Evolutionary conservation across 345 rosid species (phyloP).

Genomic region (Mangifera indica): DNA sequence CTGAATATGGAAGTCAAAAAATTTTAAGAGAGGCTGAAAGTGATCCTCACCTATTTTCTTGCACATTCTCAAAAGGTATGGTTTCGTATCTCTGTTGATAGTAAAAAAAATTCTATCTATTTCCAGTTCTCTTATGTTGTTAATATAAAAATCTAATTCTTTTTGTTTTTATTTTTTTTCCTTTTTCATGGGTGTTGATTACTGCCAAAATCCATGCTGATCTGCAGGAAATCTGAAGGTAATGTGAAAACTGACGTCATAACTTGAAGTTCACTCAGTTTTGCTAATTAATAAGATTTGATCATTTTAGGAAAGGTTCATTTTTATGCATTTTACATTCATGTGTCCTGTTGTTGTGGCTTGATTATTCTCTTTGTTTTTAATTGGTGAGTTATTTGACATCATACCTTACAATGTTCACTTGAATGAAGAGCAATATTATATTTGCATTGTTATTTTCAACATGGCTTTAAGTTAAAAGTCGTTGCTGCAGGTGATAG

Average conservation of each 20-base stretch:
- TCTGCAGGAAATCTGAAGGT: slow-evolving; percentile 89
- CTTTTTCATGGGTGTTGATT: slow-evolving; percentile 19
- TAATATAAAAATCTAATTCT: slow-evolving; percentile 20
- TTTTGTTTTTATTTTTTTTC: slow-evolving; percentile 17
- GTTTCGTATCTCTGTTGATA: slow-evolving; percentile 2
- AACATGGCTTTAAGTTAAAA: slow-evolving; percentile 10
- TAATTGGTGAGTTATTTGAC: not conserved
- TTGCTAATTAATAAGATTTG: not conserved
- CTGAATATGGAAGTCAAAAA: slow-evolving; percentile 78
- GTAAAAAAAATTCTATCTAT: slow-evolving; percentile 15
- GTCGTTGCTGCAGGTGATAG: slow-evolving; percentile 62
- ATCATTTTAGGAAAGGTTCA: not conserved
- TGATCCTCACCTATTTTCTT: slow-evolving; percentile 93
- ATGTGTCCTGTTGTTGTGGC: not conserved
- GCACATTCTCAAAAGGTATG: slow-evolving; percentile 71
- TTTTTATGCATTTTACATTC: not conserved
- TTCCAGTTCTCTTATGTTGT: slow-evolving; percentile 4
- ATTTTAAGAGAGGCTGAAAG: slow-evolving; percentile 68
- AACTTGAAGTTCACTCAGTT: slow-evolving; percentile 3
- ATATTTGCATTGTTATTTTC: not conserved
- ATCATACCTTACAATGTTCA: not conserved
- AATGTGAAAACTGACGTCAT: not conserved
- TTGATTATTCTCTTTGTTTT: not conserved
- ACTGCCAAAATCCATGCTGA: slow-evolving; percentile 25
- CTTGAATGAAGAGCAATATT: not conserved